phyloP scores from a whole-genome alignment of 2,329 filamentous ascomycete genomes.

The Aspergillus thermomutatus region DNA sequence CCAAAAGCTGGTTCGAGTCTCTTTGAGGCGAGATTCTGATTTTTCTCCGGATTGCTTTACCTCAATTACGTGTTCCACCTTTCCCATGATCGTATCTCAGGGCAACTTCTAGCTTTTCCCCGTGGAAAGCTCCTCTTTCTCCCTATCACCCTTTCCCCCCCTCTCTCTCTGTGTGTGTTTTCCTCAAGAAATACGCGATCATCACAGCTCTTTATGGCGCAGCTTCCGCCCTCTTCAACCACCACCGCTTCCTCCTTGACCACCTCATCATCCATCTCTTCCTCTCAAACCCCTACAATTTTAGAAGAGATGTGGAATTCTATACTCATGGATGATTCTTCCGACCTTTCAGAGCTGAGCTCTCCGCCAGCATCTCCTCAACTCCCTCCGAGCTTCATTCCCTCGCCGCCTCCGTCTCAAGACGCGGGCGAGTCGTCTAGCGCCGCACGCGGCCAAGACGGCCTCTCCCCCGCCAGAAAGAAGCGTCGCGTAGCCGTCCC shows the following conservation, averaged over 20 bases:
- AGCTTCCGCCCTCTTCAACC: conserved; percentile 5
- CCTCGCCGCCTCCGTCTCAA: conserved; percentile 44
- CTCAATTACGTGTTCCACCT: background rate
- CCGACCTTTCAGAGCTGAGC: conserved; percentile 41
- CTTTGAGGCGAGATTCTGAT: background rate
- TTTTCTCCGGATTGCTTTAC: background rate
- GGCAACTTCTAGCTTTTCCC: conserved; percentile 5
- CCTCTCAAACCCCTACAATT: background rate
- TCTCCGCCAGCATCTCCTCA: conserved; percentile 39
- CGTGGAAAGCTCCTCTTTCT: conserved; percentile 8
- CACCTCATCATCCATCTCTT: conserved; percentile 7
- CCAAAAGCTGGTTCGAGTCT: background rate
- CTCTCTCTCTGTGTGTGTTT: conserved; percentile 9
- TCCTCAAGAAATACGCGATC: conserved; percentile 3
- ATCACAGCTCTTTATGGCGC: conserved; percentile 11
- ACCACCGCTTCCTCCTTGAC: conserved; percentile 6
- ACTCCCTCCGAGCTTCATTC: conserved; percentile 37
- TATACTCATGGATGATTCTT: conserved; percentile 28
- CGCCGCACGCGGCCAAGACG: conserved; percentile 50
- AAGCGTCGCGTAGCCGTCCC: conserved; percentile 62
- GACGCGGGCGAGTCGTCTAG: conserved; percentile 31
- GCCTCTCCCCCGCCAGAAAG: conserved; percentile 72
- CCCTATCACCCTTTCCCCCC: conserved; percentile 4
- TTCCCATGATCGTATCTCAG: background rate
- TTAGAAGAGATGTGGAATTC: conserved; percentile 7